A percentile compares a stretch with the other conserved stretches of the same genome.
phyloP scores from a whole-genome alignment of 2,329 filamentous ascomycete genomes.

The Colletotrichum paranaense region DNA sequence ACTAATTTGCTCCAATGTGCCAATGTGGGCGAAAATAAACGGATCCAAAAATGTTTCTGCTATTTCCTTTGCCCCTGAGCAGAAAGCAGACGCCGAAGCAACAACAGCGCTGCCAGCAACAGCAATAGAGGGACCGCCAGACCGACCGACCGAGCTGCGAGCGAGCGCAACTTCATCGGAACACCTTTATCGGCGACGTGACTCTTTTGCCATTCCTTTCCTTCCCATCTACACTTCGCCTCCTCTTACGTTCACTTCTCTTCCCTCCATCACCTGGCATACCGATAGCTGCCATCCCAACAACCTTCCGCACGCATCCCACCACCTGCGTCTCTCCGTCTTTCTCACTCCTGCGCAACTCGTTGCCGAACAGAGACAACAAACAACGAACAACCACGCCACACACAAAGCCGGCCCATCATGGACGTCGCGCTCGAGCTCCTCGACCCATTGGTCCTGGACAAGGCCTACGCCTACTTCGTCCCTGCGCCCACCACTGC shows the following conservation, averaged over 20 bases:
- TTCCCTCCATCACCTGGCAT: too few species aligned
- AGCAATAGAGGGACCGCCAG: neutral
- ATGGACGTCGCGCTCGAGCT: slow-evolving; percentile 55
- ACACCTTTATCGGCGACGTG: neutral
- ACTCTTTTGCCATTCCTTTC: neutral
- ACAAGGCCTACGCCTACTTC: slow-evolving; percentile 52
- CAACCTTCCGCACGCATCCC: too few species aligned
- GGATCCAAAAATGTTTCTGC: neutral
- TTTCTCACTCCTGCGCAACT: too few species aligned
- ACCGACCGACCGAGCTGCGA: neutral
- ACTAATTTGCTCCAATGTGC: neutral
- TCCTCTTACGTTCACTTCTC: neutral
- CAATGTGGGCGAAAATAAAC: neutral
- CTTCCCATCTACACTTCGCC: neutral
- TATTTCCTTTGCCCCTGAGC: neutral
- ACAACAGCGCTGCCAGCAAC: neutral
- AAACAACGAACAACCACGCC: neutral
- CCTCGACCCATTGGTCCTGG: slow-evolving; percentile 53
- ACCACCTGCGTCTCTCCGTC: neutral
- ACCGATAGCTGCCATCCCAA: neutral
- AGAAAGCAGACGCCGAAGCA: neutral
- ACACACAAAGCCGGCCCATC: slow-evolving; percentile 17
- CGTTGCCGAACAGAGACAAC: neutral
- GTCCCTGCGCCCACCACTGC: slow-evolving; percentile 41
- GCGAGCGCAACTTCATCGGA: slow-evolving; percentile 3